Base-by-base conservation (phyloP, 1,284 basidiomycete species). In the Taiwanofungus camphoratus region DNA sequence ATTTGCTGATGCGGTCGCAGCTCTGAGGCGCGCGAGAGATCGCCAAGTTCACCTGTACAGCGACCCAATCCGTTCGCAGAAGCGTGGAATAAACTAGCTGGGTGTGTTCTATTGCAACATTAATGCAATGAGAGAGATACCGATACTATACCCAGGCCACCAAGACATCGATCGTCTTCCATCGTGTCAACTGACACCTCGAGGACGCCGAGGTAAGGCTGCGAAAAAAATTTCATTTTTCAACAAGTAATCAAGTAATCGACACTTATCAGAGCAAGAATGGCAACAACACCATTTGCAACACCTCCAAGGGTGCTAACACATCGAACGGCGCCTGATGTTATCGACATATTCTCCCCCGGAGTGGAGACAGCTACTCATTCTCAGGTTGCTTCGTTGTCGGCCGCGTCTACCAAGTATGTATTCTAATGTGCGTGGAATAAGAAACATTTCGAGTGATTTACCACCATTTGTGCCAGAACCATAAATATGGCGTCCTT, bases 41-140 rank as follows among this genome's bases (percentile, higher is more conserved):
- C n/a, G n/a, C n/a, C n/a, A 44, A 33, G 15, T 8, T 52, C 52
- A 1, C 46, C 49, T 2, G 32, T 41, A 2, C 51, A 49, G 38
- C 36, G 33, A 29, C 29, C 38, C 1, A 58, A 55, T 24, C 49
- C 52, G 3, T 59, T 58, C 42, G 42, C 52, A 30, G 43, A 48
- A 2, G 49, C 52, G 11, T 59, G 58, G 53, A 45, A 46, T 3
- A 58, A 53, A 36, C 44, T 62, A 16, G 39, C 29, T 6, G 6
- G 39, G 44, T 45, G 30, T 19, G 43, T 8, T 15, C 20, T 31
- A 7, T 22, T 36, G n/a, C 3, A 27, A 32, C n/a, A 12, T 23
- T 21, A 12, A 5, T 15, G n/a, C 16, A 24, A 22, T 32, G 5
- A 39, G 8, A n/a, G 7, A 16, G 3, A 16, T 29, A 24, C 13